Evolutionary conservation across 2,329 filamentous ascomycete species (phyloP).

Genomic region (Elsinoe australis): DNA sequence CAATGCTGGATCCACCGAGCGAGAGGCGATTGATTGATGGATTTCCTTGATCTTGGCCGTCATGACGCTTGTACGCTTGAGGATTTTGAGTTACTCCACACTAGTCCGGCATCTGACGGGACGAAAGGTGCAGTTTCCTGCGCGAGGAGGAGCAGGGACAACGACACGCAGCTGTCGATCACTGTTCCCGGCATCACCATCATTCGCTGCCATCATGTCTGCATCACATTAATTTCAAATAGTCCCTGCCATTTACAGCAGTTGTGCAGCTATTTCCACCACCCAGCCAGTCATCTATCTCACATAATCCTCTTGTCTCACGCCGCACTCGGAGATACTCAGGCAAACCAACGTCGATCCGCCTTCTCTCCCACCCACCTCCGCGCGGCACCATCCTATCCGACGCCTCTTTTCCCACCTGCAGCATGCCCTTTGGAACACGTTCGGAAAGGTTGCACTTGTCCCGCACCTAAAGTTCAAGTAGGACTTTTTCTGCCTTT

Average conservation of each 20-base stretch:
- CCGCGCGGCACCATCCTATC: constrained; percentile 3
- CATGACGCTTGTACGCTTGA: too few relatives aligned
- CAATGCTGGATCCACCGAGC: background rate
- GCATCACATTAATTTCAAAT: too few relatives aligned
- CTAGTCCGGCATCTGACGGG: constrained; percentile 3
- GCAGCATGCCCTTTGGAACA: constrained; percentile 3
- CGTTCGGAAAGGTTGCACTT: too few relatives aligned
- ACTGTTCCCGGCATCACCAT: background rate
- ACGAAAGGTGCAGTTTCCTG: too few relatives aligned
- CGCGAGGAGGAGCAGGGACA: background rate
- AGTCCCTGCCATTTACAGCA: too few relatives aligned
- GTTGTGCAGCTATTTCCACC: background rate
- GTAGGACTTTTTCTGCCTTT: too few relatives aligned
- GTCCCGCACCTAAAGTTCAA: too few relatives aligned
- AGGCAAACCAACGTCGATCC: background rate
- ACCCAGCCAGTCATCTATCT: background rate
- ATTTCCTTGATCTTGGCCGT: background rate
- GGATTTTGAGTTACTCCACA: constrained; percentile 4
- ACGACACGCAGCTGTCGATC: too few relatives aligned
- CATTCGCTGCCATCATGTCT: background rate
- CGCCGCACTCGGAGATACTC: background rate
- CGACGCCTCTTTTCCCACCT: background rate
- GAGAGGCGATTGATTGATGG: background rate
- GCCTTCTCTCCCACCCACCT: too few relatives aligned
- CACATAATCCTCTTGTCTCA: background rate